Evolutionary conservation across 257 asterid species (phyloP), one percentile per base, ranked within the genome.

Genomic region (Fraxinus cuspidata): DNA sequence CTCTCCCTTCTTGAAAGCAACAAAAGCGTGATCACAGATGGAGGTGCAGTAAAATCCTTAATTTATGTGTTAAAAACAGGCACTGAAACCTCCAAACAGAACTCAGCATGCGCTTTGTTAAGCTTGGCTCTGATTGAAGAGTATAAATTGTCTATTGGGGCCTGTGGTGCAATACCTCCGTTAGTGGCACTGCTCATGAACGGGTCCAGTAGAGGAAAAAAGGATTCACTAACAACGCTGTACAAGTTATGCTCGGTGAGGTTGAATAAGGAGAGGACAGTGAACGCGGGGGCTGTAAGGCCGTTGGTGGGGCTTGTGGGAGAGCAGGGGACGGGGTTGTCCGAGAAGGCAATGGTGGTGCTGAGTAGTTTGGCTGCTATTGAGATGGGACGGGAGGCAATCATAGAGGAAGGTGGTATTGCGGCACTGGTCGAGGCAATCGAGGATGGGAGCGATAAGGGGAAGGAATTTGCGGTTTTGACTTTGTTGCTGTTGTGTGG

Each of bases 261-360:
- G 65, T 34, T 93, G 90, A 95, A 95, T 71, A 95, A 95, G 85
- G 98, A 95, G 91, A 86, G 98, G 74, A 96, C 97, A 0, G 96
- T 93, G 74, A 86, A 73, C 25, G 98, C 99, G 1, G 99, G 99
- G 19, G 94, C 85, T 0, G 97, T 95, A 29, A 84, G 84, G 84
- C 96, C 96, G 29, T 80, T 95, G 84, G 96, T 91, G 84, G 93
- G 60, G 23, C 80, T 95, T 47, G 96, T 93, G 75, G 86, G 81
- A 21, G 96, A 90, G 80, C 88, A 91, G 65, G 93, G 92, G 21
- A 83, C 88, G 5, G 98, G 99, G 19, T 80, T 95, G 83, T 91
- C 96, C 2, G 99, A 95, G 92, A 95, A 95, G 89, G 96, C 99
- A 1, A 90, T 95, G 98, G 99, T 91, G 80, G 99, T 95, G 35